Base-by-base conservation (phyloP, 2,329 filamentous ascomycete genomes). In the Talaromyces albobiverticillius region DNA sequence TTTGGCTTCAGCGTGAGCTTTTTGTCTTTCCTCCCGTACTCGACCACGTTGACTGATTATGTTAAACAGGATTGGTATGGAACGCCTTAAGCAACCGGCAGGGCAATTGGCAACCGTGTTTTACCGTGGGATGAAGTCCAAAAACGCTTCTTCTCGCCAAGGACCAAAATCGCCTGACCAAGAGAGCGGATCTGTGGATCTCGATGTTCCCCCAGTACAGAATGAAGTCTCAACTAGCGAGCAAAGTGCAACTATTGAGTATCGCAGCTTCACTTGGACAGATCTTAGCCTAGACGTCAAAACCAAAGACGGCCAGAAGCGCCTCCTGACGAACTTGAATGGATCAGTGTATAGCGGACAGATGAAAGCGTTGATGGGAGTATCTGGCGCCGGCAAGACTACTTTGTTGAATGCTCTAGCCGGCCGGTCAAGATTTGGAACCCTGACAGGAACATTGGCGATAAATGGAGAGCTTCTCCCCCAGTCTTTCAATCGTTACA, bases 351-450 rank as follows among this genome's bases (percentile, higher is more conserved):
- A 75, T 53, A 76, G 76, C 0, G 77, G 77, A 9, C 69, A 75
- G 45, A 57, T 80, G 26, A 78, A 75, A 9, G 78, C 77, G 3
- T 61, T 80, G 40, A 79, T 79, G 76, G 78, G 76, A 3, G 76
- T 76, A 13, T 81, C 78, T 3, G 82, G 82, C 14, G 90, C 90
- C 4, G 90, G 90, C 46, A 95, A 95, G 73, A 94, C 90, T 0
- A 94, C 90, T 0, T 76, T 95, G 0, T 76, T 95, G 2, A 88
- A 95, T 63, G 88, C 92, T 1, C 75, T 95, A 13, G 84, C 84
- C 1, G 73, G 79, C 3, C 73, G 84, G 52, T 85, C 84, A 68
- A 85, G 82, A 58, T 82, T 85, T 56, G 84, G 84, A 60, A 81
- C 85, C 5, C 81, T 87, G 46, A 72, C 70, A 23, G 85, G 85